Percentiles rank a stretch among this genome's conserved stretches.
Conservation (phyloP, 495 filamentous ascomycete genomes). For the Neurospora pannonica region DNA sequence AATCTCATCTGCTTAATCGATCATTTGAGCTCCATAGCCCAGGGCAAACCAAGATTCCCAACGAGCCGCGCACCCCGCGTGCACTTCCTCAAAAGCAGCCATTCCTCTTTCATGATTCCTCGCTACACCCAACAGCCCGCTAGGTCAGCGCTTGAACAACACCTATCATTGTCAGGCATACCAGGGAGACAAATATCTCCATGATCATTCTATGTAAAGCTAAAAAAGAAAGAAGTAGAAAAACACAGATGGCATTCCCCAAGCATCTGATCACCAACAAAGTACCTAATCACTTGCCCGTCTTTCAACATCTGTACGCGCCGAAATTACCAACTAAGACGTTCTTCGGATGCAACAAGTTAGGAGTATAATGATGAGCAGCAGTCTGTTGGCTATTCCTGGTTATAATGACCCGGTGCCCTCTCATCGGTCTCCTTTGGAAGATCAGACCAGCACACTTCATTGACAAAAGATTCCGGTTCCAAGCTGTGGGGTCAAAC, state of each 20-base stretch:
- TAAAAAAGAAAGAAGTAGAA: not conserved
- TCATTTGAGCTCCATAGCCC: too few relatives aligned
- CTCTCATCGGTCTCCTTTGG: too few relatives aligned
- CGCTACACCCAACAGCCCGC: not conserved
- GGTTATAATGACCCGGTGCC: too few relatives aligned
- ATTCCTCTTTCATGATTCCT: not conserved
- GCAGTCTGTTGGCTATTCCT: too few relatives aligned
- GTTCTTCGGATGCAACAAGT: not conserved
- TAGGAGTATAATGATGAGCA: too few relatives aligned
- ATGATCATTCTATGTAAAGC: too few relatives aligned
- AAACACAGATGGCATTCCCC: not conserved
- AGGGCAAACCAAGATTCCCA: not conserved
- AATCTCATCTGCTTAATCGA: too few relatives aligned
- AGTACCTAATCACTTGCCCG: not conserved
- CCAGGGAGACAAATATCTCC: too few relatives aligned
- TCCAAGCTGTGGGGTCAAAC: too few relatives aligned
- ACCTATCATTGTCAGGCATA: too few relatives aligned
- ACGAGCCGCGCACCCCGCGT: not conserved
- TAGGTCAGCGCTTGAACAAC: not conserved
- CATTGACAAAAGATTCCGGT: too few relatives aligned
- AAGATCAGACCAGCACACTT: too few relatives aligned
- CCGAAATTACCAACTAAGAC: not conserved
- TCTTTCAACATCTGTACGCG: not conserved
- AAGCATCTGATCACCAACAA: not conserved
- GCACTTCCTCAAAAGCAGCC: not conserved